Conservation (phyloP, 164 flowering plant species). For the Houttuynia cordata region DNA sequence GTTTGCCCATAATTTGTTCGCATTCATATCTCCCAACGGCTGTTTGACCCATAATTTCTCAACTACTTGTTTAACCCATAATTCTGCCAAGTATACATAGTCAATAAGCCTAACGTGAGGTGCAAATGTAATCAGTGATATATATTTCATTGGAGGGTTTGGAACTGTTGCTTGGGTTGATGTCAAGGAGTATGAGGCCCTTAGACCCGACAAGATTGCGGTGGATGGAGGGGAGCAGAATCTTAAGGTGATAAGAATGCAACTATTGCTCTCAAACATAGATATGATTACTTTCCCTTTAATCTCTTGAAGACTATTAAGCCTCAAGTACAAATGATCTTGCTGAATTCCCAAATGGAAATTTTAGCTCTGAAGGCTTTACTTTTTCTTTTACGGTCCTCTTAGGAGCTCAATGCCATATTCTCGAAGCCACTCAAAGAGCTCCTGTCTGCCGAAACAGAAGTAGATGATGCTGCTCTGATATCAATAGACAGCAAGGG, state of each 20-base stretch:
- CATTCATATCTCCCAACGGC: too few relatives aligned
- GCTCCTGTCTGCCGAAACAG: slow-evolving; percentile 64
- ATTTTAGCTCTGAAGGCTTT: not conserved
- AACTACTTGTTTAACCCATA: not conserved
- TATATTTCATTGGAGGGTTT: slow-evolving; percentile 96
- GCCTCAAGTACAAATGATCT: not conserved
- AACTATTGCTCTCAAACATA: not conserved
- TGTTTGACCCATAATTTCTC: too few relatives aligned
- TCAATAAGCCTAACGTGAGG: not conserved
- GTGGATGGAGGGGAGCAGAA: slow-evolving; percentile 92
- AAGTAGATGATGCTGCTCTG: slow-evolving; percentile 92
- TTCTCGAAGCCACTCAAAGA: slow-evolving; percentile 89
- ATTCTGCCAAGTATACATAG: too few relatives aligned
- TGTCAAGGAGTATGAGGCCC: slow-evolving; percentile 79
- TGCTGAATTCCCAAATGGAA: not conserved
- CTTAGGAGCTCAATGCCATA: slow-evolving; percentile 74
- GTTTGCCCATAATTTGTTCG: slow-evolving; percentile 23
- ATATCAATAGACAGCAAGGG: slow-evolving; percentile 97
- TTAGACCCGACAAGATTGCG: slow-evolving; percentile 90
- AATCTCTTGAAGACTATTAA: too few relatives aligned
- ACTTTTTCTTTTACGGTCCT: not conserved
- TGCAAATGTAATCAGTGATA: slow-evolving; percentile 47
- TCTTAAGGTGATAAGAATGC: slow-evolving; percentile 48
- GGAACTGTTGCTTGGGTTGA: slow-evolving; percentile 99
- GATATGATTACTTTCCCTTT: not conserved